phyloP scores from a whole-genome alignment of 1,284 basidiomycete species.

The Ustilago shanxiensis region DNA sequence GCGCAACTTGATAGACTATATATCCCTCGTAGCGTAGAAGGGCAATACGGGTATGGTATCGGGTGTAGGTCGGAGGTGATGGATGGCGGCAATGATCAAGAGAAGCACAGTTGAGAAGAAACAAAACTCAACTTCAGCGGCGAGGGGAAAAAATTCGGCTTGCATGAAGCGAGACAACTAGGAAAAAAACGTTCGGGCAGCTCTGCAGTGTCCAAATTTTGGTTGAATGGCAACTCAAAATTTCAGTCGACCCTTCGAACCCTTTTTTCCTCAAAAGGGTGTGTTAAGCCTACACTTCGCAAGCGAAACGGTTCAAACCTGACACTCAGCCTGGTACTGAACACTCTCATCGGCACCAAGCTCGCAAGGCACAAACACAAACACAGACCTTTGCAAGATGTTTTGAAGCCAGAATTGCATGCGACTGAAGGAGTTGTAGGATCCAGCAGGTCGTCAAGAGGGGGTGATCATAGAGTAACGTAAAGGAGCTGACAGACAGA shows the following conservation, averaged over 20 bases:
- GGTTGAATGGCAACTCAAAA: background rate
- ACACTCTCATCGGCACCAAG: background rate
- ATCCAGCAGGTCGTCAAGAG: background rate
- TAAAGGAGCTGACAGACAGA: background rate
- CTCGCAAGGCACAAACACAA: background rate
- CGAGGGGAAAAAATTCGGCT: background rate
- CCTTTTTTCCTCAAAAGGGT: background rate
- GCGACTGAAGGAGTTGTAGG: background rate
- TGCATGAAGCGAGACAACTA: slow-evolving; percentile 2
- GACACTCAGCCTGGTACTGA: too few species aligned
- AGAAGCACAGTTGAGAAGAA: background rate
- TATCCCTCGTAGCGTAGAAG: too few species aligned
- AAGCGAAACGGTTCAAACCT: background rate
- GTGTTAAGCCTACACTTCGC: background rate
- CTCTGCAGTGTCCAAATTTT: slow-evolving; percentile 1
- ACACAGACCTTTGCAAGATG: background rate
- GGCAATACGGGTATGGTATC: too few species aligned
- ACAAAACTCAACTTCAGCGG: background rate
- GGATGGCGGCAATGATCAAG: background rate
- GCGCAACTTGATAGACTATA: too few species aligned
- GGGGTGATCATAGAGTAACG: background rate
- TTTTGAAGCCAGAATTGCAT: slow-evolving; percentile 5
- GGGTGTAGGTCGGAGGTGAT: too few species aligned
- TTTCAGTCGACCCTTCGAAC: slow-evolving; percentile 1
- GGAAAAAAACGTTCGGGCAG: background rate